Base-by-base conservation (phyloP, 108 stramenopile genomes). In the Cyclotella atomus region DNA sequence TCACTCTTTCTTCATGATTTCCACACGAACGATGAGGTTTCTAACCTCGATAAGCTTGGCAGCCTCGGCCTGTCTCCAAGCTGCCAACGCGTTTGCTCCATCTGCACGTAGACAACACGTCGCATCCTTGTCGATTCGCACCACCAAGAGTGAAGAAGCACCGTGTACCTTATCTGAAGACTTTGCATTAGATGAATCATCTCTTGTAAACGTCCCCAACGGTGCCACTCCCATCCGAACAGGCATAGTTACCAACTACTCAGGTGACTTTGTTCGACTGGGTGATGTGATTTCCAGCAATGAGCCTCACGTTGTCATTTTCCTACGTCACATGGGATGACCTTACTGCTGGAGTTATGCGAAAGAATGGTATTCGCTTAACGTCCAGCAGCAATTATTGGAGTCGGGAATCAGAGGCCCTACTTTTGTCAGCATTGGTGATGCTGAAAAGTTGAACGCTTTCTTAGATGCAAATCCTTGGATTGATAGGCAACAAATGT, bases 281-380 rank as follows among this genome's bases (percentile, higher is more conserved):
- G 88, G 70, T 19, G 89, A 90, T 27, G 65, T 69, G 12, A 85
- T 90, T 41, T 59, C 50, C 65, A 81, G 76, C 24, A 43, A 30
- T 8, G 76, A 72, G 7, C 88, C 82, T 1, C 86, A 84, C 12
- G 73, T 93, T 24, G 93, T 95, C 2, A 73, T 95, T 33, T 92
- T 85, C 59, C 75, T 95, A 9, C 76, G 94, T 17, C 94, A 95
- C 68, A 71, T 92, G 67, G 94, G 90, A 49, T 95, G 94, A 92
- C 91, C 91, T 27, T 95, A 92, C 72, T 95, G 94, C 86, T 95
- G 94, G 94, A 89, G 73, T 56, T 95, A 92, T 75, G 90, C 91
- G 77, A 90, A 87, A 24, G 76, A 77, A 45, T 91, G 89, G 90
- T 85, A 80, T 52, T 52, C 52, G 52, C 21, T 52, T 69, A 65